Evolutionary conservation across 2,329 filamentous ascomycete species (phyloP), one percentile per base, ranked within the genome.

Genomic region (Cercospora sp.): DNA sequence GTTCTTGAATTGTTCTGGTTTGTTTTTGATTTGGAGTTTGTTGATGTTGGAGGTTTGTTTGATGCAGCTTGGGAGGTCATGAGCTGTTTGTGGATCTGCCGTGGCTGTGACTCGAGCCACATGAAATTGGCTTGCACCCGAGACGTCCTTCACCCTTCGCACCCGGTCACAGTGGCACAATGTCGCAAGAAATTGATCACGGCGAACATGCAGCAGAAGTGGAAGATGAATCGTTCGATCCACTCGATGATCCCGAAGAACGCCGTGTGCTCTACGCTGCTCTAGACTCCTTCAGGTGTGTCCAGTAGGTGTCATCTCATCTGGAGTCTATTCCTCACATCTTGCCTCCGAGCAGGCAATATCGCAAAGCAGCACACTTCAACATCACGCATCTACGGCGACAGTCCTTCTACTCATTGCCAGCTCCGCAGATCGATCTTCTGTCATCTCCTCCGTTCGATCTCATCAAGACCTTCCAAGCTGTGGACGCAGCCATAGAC

Each of bases 381-480:
- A 96, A 96, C 79, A 90, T 91, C 71, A 98, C 94, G 4, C 94
- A 98, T 79, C 86, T 94, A 18, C 90, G 95, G 23, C 89, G 96
- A 30, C 93, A 95, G 79, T 91, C 93, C 13, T 97, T 99, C 80
- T 99, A 98, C 79, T 91, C 93, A 8, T 85, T 99, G 5, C 93
- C 94, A 1, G 88, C 90, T 67, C 83, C 86, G 1, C 94, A 99
- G 78, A 95, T 93, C 89, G 87, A 91, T 75, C 86, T 96, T 76
- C 87, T 99, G 0, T 89, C 93, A 0, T 86, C 86, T 4, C 89
- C 91, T 0, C 94, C 94, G 0, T 96, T 98, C 82, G 91, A 89
- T 67, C 89, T 95, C 63, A 86, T 96, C 6, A 88, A 93, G 39
- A 92, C 89, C 0, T 87, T 99, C 39, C 87, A 90, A 72, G 86